These are phyloP conservation scores for Aphanomyces invadans DNA, from an alignment of 352 stramenopile species.

Conservation along the genomic window DNA sequence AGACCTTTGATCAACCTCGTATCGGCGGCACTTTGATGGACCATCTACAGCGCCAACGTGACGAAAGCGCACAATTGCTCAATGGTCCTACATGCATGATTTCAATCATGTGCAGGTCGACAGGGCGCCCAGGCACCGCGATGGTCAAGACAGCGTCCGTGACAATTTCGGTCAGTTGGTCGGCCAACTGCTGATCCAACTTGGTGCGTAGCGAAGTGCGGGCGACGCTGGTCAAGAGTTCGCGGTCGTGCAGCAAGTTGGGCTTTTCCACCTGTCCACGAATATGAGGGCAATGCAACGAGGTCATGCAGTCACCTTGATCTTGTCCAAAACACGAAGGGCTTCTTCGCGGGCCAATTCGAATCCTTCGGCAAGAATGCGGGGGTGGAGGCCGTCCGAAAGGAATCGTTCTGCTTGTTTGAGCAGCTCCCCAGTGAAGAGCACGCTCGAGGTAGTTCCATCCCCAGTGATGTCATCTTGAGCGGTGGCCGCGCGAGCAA, in stretches of 20 bases:
- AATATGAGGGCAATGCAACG: constrained; percentile 6
- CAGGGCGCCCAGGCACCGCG: constrained; percentile 61
- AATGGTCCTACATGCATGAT: constrained; percentile 90
- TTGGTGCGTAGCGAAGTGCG: constrained; percentile 97
- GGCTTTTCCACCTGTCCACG: constrained; percentile 30
- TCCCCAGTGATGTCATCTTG: constrained; percentile 95
- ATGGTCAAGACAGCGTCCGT: constrained; percentile 96
- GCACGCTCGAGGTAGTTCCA: constrained; percentile 97
- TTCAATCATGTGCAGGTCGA: constrained; percentile 99
- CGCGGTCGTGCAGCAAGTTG: constrained; percentile 89
- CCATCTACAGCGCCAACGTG: constrained; percentile 75
- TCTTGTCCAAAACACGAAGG: constrained; percentile 90
- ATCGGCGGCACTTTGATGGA: constrained; percentile 93
- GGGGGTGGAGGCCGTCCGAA: constrained; percentile 94
- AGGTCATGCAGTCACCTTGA: constrained; percentile 61
- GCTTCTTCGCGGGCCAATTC: constrained; percentile 94
- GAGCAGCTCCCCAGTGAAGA: constrained; percentile 98
- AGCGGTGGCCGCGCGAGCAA: constrained; percentile 96
- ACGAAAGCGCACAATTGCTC: background rate
- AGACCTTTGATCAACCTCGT: constrained; percentile 91
- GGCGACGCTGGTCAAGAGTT: constrained; percentile 91
- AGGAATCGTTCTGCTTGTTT: constrained; percentile 97
- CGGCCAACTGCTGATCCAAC: constrained; percentile 89
- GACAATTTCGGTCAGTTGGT: constrained; percentile 94
- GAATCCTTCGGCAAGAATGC: constrained; percentile 96